Conservation (phyloP, 192 early-diverging fungal genomes). For the Mortierella claussenii region DNA sequence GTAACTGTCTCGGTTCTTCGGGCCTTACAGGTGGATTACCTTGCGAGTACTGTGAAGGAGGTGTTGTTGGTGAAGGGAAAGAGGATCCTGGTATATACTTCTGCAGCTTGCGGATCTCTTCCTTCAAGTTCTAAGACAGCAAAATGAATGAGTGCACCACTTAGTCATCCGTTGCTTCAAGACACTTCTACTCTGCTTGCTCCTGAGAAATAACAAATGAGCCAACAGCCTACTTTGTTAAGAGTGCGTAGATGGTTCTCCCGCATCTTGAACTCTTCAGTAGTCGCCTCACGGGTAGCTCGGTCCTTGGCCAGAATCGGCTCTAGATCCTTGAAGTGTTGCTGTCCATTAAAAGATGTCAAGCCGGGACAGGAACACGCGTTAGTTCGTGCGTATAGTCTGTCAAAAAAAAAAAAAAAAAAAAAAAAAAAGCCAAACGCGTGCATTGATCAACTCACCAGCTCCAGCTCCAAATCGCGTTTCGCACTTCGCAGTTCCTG, state of each 20-base stretch:
- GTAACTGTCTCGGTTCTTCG: neutral
- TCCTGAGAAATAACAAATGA: too few relatives aligned
- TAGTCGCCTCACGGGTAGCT: conserved; percentile 15
- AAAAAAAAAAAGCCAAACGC: too few relatives aligned
- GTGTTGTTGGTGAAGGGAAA: conserved; percentile 30
- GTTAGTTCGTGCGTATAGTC: too few relatives aligned
- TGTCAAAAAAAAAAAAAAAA: too few relatives aligned
- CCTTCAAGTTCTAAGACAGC: conserved; percentile 69
- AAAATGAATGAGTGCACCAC: too few relatives aligned
- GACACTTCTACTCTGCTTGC: too few relatives aligned
- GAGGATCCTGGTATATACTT: conserved; percentile 39
- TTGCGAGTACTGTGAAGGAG: conserved; percentile 21
- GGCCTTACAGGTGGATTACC: conserved; percentile 13
- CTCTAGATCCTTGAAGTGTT: conserved; percentile 52
- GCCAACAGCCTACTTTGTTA: conserved; percentile 78
- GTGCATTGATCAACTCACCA: too few relatives aligned
- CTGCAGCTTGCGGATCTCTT: conserved; percentile 78
- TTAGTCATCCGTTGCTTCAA: too few relatives aligned
- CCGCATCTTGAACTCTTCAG: conserved; percentile 68
- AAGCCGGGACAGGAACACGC: too few relatives aligned
- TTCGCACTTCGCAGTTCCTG: neutral
- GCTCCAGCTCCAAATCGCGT: conserved; percentile 16
- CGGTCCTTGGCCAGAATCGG: conserved; percentile 42
- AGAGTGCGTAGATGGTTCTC: conserved; percentile 74
- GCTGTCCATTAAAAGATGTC: too few relatives aligned